Base-by-base conservation (phyloP, 2,329 filamentous ascomycete species). In the Scopulariopsis brevicaulis region DNA sequence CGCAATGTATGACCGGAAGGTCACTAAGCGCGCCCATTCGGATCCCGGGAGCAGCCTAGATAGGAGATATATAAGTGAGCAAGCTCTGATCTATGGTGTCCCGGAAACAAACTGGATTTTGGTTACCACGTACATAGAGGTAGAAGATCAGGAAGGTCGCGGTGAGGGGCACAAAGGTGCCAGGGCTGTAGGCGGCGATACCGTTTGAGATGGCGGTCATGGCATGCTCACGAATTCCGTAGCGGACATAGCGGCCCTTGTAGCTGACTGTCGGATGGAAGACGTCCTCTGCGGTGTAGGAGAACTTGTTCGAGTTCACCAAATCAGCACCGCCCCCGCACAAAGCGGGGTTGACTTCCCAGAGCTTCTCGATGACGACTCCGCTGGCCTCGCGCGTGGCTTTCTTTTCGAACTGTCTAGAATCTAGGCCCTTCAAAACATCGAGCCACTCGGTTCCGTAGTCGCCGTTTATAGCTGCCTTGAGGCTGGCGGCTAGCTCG, bases 141-240 rank as follows among this genome's bases (percentile, higher is more conserved):
- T 97, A 91, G 75, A 99, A 99, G 87, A 97, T 99, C 66, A 99
- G 82, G 86, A 99, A 99, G 68, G 94, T 97, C 77, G 94, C 94
- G 65, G 85, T 85, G 66, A 92, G 96, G 65, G 94, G 94, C 70
- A 99, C 87, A 70, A 96, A 80, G 69, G 91, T 96, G 67, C 94
- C 94, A 6, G 34, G 34, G 34, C 12, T 35, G 76, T 97, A 99
- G 63, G 92, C 94, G 63, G 91, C 85, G 61, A 99, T 81, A 78
- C 94, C 94, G 81, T 96, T 96, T 78, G 95, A 88, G 75, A 95
- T 90, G 68, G 89, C 89, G 70, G 88, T 90, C 90, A 95, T 95
- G 66, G 77, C 89, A 74, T 96, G 90, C 80, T 95, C 90, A 74
- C 90, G 88, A 67, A 96, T 89, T 82, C 90, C 90, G 70, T 92